Percentiles rank a stretch among this genome's conserved stretches.
Evolutionary conservation across 2,329 filamentous ascomycete species (phyloP).

Genomic region (Alternaria conjuncta): DNA sequence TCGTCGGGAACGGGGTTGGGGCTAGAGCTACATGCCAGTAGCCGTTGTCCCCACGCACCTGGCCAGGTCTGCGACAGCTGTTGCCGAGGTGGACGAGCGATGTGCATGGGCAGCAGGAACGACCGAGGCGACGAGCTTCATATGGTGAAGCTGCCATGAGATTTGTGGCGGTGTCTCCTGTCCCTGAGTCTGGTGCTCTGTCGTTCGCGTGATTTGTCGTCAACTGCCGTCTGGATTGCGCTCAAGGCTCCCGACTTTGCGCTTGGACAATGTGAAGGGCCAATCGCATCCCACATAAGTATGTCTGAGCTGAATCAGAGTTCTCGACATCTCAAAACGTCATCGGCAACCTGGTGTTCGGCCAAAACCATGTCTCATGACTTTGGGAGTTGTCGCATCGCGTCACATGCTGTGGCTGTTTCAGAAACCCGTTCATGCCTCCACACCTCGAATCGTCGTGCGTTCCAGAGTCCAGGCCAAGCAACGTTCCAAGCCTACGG

Average conservation of each 20-base stretch:
- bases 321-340: neutral
- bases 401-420: constrained; percentile 15
- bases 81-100: constrained; percentile 1
- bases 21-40: constrained; percentile 17
- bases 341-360: neutral
- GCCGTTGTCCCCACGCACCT: constrained; percentile 6
- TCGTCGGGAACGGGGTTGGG: constrained; percentile 4
- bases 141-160: neutral
- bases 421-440: constrained; percentile 20
- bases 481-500: constrained; percentile 7
- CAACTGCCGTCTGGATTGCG: neutral
- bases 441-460: constrained; percentile 9
- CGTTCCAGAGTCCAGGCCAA: constrained; percentile 23
- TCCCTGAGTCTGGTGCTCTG: neutral
- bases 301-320: neutral
- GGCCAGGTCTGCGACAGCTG: neutral
- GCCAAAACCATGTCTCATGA: neutral
- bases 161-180: neutral
- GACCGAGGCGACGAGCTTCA: neutral
- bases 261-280: neutral
- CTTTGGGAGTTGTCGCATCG: neutral
- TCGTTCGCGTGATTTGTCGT: neutral
- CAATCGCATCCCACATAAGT: neutral
- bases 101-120: neutral
- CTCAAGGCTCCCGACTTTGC: neutral